Base-by-base conservation (phyloP, 257 asterid genomes). In the Coffea eugenioides region DNA sequence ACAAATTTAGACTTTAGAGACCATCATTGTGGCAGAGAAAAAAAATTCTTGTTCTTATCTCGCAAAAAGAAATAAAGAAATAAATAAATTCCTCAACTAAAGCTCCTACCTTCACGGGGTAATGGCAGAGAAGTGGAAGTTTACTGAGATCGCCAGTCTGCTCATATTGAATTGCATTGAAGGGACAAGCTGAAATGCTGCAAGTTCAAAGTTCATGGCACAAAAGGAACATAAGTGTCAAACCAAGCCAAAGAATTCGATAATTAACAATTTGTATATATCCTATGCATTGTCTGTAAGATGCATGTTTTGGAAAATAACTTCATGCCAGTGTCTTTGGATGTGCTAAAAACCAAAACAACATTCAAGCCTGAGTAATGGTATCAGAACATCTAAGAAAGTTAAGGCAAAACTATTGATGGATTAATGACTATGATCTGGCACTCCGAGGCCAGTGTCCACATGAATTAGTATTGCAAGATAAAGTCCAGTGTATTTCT, bases 111-210 rank as follows among this genome's bases (percentile, higher is more conserved):
- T 94, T 94, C 18, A 92, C 93, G 2, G 98, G 98, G 75, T 94
- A 94, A 80, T 94, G 97, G 81, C 98, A 94, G 8, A 94, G 89
- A 77, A 94, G 97, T 7, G 98, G 98, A 80, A 94, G 97, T 49
- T 69, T 75, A 77, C 86, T 84, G 1, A 90, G 56, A 85, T 94
- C 98, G 6, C 98, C 98, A 4, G 98, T 94, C 67, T 94, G 91
- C 75, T 41, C 11, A 48, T 94, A 94, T 82, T 48, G 80, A 0
- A 86, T 2, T 11, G 67, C 85, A 77, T 85, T 89, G 31, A 73
- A 16, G 18, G 85, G 51, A 75, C 98, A 94, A 18, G 76, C 84
- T 12, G 82, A 81, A 45, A 88, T 82, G 74, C 98, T 94, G 87
- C 69, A 66, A 4, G 46, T 25, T 41, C 23, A 52, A 41, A 31